Evolutionary conservation across 2,329 filamentous ascomycete genomes (phyloP), one percentile per base, ranked within the genome.

Genomic region (Gnomoniopsis smithogilvyi): DNA sequence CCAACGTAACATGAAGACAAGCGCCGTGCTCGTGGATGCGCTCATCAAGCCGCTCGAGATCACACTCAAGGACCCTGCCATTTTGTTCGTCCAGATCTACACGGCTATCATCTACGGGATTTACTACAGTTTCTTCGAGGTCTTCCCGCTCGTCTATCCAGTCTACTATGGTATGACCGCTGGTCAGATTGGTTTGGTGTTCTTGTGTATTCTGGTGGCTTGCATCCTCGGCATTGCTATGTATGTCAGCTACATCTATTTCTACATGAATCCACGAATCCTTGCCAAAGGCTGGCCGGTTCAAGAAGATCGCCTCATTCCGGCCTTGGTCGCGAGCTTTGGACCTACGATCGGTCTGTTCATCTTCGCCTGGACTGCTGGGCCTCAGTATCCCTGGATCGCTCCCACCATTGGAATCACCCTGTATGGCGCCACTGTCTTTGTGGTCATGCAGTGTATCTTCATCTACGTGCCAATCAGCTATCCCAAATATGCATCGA

Each of bases 111-210:
- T 83, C 64, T 89, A 87, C 70, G 82, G 77, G 55, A 85, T 84
- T 67, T 85, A 84, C 74, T 84, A 84, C 66, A 79, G 76, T 46
- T 88, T 81, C 72, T 89, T 89, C 67, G 85, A 88, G 66, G 81
- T 81, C n/a, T 88, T 89, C 69, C 85, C 85, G 3, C 73, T 87
- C 15, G 84, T 88, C 57, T 89, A 86, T 68, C 77, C 78, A 2
- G 76, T 76, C 43, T 74, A 80, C 66, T 89, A 89, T 71, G 70
- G 73, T 67, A 87, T 89, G 79, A 80, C 76, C 60, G 70, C 82
- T 2, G 84, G 84, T 34, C 68, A 84, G 63, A 72, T 82, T 62
- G 84, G 85, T 33, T 77, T 88, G 11, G 79, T 85, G 48, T 88
- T 88, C 74, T 73, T 85, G 51, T 82, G 80, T 63, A 78, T 88